A percentile compares a stretch with the other conserved stretches of the same genome.
phyloP scores from a whole-genome alignment of 164 flowering plant species.

The Protea cynaroides region DNA sequence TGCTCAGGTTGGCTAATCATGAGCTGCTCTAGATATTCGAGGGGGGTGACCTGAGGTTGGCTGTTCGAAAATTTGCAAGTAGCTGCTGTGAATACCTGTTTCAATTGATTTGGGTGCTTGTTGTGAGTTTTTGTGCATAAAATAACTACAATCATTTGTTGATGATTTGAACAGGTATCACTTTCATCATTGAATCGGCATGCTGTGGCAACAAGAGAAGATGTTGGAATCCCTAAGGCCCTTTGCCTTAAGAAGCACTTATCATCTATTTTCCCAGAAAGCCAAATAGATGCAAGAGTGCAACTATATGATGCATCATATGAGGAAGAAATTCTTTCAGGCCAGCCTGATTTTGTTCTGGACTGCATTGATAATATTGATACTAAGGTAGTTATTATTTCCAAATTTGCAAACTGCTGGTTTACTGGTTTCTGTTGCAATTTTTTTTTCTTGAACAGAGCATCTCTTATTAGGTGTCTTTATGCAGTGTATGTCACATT shows the following conservation, averaged over 20 bases:
- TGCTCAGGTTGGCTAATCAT: too few species aligned
- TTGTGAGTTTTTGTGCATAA: neutral
- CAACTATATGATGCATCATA: conserved; percentile 74
- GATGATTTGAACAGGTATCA: conserved; percentile 60
- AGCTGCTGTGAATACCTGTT: neutral
- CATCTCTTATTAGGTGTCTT: neutral
- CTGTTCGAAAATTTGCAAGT: neutral
- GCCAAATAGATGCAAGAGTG: conserved; percentile 77
- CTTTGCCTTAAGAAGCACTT: conserved; percentile 91
- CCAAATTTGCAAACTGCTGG: neutral
- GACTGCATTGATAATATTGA: conserved; percentile 99
- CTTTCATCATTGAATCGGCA: conserved; percentile 94
- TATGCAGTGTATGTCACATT: neutral
- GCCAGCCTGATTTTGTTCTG: conserved; percentile 90
- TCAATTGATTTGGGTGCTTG: neutral
- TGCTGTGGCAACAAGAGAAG: conserved; percentile 95
- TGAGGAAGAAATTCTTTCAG: conserved; percentile 91
- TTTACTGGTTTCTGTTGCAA: neutral
- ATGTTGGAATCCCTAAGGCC: conserved; percentile 96
- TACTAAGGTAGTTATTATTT: conserved; percentile 60
- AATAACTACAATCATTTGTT: neutral
- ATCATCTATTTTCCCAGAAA: conserved; percentile 79
- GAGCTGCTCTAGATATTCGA: too few species aligned
- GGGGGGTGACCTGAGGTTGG: too few species aligned
- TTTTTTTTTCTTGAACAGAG: neutral